These are phyloP conservation scores for Mucor sp. DNA, from an alignment of 371 early-diverging fungal species.

Conservation along the genomic window DNA sequence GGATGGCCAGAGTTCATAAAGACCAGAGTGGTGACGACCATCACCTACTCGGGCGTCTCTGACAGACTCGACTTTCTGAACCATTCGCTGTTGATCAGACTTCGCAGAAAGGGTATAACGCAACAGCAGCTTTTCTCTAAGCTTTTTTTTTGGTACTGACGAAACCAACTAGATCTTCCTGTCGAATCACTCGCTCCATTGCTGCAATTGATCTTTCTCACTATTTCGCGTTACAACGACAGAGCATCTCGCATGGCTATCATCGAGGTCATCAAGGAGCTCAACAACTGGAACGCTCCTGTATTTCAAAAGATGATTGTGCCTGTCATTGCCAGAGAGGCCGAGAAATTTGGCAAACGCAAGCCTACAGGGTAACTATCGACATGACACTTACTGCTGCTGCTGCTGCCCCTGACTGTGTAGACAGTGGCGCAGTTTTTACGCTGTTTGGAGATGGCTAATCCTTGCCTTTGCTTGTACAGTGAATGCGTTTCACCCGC, in stretches of 20 bases:
- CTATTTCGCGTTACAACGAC: constrained; percentile 68
- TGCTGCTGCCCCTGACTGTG: not conserved
- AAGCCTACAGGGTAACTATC: constrained; percentile 58
- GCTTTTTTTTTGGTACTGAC: too few species aligned
- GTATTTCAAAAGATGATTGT: constrained; percentile 57
- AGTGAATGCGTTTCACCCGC: constrained; percentile 55
- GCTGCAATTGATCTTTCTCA: constrained; percentile 56
- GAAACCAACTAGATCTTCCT: constrained; percentile 50
- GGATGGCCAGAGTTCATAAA: constrained; percentile 64
- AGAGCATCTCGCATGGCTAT: constrained; percentile 61
- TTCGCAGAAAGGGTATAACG: constrained; percentile 67
- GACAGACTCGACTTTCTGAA: constrained; percentile 60
- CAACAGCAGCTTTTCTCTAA: too few species aligned
- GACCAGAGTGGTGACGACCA: constrained; percentile 48
- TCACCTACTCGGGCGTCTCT: constrained; percentile 54
- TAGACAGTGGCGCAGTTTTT: constrained; percentile 14
- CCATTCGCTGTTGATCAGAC: constrained; percentile 57
- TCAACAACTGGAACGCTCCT: constrained; percentile 63
- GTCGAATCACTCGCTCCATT: constrained; percentile 56
- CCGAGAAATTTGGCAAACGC: constrained; percentile 53
- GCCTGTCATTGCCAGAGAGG: constrained; percentile 56
- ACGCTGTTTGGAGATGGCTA: not conserved
- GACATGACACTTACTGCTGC: not conserved
- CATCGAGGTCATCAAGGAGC: constrained; percentile 60
- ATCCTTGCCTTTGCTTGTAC: not conserved